These are phyloP conservation scores for Creolimax fragrantissima DNA, from an alignment of 78 protist species.

Conservation along the genomic window DNA sequence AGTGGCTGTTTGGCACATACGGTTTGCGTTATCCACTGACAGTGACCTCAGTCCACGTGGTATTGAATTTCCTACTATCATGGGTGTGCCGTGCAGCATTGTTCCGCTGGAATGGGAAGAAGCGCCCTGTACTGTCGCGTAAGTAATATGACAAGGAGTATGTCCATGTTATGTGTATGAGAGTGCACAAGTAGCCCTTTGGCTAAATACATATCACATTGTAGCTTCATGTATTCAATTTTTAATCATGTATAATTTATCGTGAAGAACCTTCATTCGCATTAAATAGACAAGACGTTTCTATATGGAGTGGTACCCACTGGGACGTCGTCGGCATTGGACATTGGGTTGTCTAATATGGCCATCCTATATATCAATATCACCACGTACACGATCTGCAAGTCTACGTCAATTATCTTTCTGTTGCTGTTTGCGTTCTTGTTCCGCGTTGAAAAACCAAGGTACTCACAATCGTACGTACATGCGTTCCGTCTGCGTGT, in stretches of 20 bases:
- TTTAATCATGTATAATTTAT: neutral
- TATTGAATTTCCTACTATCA: neutral
- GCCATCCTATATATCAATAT: neutral
- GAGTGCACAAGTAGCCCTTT: too few relatives aligned
- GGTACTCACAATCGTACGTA: neutral
- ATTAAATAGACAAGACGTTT: too few relatives aligned
- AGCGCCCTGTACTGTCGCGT: neutral
- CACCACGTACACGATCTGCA: conserved; percentile 18
- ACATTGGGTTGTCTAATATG: conserved; percentile 5
- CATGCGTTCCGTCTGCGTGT: too few relatives aligned
- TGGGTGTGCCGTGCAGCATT: neutral
- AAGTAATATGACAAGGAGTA: too few relatives aligned
- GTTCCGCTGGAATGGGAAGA: neutral
- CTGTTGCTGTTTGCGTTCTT: conserved; percentile 4
- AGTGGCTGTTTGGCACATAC: neutral
- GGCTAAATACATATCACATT: neutral
- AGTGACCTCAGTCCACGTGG: neutral
- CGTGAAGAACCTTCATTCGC: neutral
- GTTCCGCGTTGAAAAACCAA: neutral
- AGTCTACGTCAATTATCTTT: conserved; percentile 18
- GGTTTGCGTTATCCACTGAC: neutral
- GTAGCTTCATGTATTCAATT: neutral
- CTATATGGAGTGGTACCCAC: too few relatives aligned
- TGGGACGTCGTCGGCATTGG: conserved; percentile 16
- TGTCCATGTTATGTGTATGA: too few relatives aligned